Evolutionary conservation across 257 asterid genomes (phyloP).

Genomic region (Anisodus acutangulus): DNA sequence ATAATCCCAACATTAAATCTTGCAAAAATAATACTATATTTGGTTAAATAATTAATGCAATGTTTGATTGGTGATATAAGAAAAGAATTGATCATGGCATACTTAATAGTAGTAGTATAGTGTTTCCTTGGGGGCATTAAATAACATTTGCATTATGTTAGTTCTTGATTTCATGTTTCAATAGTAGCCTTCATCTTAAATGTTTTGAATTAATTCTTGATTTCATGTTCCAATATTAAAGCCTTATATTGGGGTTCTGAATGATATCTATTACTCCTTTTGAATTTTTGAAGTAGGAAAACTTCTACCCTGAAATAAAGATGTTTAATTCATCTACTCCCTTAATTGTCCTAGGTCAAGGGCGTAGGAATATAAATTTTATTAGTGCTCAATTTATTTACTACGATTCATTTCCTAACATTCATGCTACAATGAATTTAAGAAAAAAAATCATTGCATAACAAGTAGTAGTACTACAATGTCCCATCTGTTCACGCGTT

Average conservation of each 20-base stretch:
- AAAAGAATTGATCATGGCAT: too few relatives aligned
- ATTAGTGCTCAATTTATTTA: background rate
- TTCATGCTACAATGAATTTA: background rate
- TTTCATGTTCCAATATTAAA: background rate
- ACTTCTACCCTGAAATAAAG: background rate
- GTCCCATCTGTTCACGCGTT: background rate
- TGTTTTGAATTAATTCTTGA: background rate
- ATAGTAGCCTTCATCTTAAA: too few relatives aligned
- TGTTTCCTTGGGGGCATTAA: background rate
- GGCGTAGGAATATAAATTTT: background rate
- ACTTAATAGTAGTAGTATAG: too few relatives aligned
- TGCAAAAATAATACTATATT: too few relatives aligned
- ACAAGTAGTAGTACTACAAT: background rate
- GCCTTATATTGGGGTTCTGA: background rate
- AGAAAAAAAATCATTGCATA: background rate
- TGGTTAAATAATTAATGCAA: too few relatives aligned
- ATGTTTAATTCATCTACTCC: background rate
- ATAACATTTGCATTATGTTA: background rate
- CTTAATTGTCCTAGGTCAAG: conserved; percentile 12
- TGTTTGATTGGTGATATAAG: too few relatives aligned
- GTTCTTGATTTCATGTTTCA: background rate
- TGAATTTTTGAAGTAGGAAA: background rate
- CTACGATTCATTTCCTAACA: too few relatives aligned
- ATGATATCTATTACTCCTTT: background rate
- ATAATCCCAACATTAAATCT: too few relatives aligned